These are phyloP conservation scores for Penicillium sp. DNA, from an alignment of 2,329 filamentous ascomycete genomes.

Conservation along the genomic window DNA sequence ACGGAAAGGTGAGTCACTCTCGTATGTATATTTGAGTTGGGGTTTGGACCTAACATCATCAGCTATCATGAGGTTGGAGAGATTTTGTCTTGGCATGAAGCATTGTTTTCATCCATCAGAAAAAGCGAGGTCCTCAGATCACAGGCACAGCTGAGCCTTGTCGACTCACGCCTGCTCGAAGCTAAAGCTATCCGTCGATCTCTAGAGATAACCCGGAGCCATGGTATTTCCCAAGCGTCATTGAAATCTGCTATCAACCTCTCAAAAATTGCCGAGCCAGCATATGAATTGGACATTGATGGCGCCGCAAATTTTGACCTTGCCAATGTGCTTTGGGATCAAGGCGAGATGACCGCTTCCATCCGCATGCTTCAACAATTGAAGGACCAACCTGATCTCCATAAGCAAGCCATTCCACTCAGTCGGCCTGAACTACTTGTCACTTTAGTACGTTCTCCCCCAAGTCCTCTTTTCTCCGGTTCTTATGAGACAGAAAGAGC, in stretches of 20 bases:
- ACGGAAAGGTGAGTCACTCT: slow-evolving; percentile 66
- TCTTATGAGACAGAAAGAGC: too few relatives aligned
- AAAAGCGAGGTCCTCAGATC: slow-evolving; percentile 66
- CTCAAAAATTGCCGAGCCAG: slow-evolving; percentile 72
- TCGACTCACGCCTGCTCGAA: slow-evolving; percentile 70
- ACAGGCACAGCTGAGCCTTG: slow-evolving; percentile 61
- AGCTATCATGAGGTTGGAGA: slow-evolving; percentile 67
- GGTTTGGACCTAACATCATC: slow-evolving; percentile 18
- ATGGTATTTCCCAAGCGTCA: slow-evolving; percentile 82
- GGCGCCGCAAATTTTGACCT: slow-evolving; percentile 77
- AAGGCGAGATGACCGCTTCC: slow-evolving; percentile 84
- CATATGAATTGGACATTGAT: slow-evolving; percentile 74
- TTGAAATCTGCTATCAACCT: slow-evolving; percentile 81
- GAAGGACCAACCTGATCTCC: slow-evolving; percentile 61
- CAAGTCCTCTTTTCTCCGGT: neutral
- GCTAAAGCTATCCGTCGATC: slow-evolving; percentile 75
- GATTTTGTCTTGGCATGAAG: slow-evolving; percentile 80
- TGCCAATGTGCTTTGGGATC: slow-evolving; percentile 89
- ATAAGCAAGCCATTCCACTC: slow-evolving; percentile 69
- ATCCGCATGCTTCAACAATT: slow-evolving; percentile 84
- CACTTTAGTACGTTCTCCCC: slow-evolving; percentile 61
- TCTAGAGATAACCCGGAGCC: slow-evolving; percentile 73
- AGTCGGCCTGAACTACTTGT: slow-evolving; percentile 79
- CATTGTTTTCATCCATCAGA: slow-evolving; percentile 76
- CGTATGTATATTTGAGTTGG: neutral